Conservation (phyloP, 495 filamentous ascomycete species). For the Margaritispora aquatica region DNA sequence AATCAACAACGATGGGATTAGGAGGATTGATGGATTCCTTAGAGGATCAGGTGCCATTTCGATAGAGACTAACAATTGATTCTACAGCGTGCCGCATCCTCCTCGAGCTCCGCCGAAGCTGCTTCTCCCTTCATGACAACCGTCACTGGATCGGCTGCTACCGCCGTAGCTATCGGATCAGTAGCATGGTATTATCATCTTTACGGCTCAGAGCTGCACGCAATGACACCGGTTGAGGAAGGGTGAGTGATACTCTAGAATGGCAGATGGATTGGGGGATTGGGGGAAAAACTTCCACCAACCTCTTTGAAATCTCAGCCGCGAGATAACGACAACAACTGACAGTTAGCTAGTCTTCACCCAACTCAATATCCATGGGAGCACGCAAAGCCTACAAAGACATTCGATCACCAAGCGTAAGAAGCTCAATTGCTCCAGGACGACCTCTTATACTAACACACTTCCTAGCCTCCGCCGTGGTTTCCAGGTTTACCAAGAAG, state of each 20-base stretch:
- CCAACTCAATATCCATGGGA: conserved; percentile 92
- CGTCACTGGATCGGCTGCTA: conserved; percentile 75
- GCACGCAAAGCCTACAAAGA: conserved; percentile 81
- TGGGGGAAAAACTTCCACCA: background rate
- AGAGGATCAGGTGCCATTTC: conserved; percentile 18
- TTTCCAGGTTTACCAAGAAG: conserved; percentile 99
- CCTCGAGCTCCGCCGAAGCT: conserved; percentile 48
- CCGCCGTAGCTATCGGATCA: conserved; percentile 76
- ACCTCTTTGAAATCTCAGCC: background rate
- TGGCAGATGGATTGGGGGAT: conserved; percentile 1
- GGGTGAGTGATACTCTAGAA: conserved; percentile 59
- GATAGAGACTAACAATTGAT: conserved; percentile 22
- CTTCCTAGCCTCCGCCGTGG: conserved; percentile 81
- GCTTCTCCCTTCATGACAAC: conserved; percentile 60
- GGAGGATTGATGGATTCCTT: background rate
- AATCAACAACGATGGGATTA: conserved; percentile 5
- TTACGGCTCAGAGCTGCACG: conserved; percentile 80
- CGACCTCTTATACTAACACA: conserved; percentile 16
- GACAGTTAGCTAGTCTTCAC: conserved; percentile 62
- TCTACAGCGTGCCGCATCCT: conserved; percentile 56
- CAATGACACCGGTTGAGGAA: conserved; percentile 92
- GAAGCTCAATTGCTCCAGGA: conserved; percentile 18
- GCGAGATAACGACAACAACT: conserved; percentile 4
- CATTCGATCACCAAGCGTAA: conserved; percentile 95
- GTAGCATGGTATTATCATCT: conserved; percentile 94